Evolutionary conservation across 306 rosid species (phyloP), one percentile per base, ranked within the genome.

Genomic region (Luffa acutangula): DNA sequence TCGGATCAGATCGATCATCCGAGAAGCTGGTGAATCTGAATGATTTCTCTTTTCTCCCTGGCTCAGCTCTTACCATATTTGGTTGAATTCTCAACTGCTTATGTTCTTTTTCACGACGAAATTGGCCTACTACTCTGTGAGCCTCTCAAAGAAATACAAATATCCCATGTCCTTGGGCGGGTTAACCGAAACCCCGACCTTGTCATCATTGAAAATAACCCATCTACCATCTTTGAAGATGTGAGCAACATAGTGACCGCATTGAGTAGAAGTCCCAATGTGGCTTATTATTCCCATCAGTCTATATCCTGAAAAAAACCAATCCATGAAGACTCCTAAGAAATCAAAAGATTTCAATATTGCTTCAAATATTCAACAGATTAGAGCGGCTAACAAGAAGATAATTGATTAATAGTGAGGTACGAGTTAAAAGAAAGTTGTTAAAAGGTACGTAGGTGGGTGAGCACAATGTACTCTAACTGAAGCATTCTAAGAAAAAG

Each of bases 121-220:
- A 75, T 75, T 5, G 17, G 45, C 10, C 60, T 21, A 72, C 86
- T 84, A 88, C 57, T 82, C 48, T 58, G 42, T 80, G 80, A 92
- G 81, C 84, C 99, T 88, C 83, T 89, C 99, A 43, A 92, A 95
- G 90, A 93, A 95, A 82, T 95, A 95, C 2, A 95, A 79, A 79
- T 95, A 95, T 18, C 99, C 99, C 99, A 95, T 95, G 83, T 95
- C 99, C 87, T 95, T 95, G 3, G 99, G 99, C 66, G 96, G 97
- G 80, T 93, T 86, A 72, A 93, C 85, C 33, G 99, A 93, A 83
- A 92, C 97, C 73, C 93, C 98, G 25, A 95, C 99, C 88, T 93
- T 95, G 83, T 81, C 81, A 59, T 95, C 99, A 8, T 95, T 95
- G 80, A 91, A 95, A 83, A 95, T 95, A 65, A 86, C 87, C 99